phyloP scores from a whole-genome alignment of 2,329 filamentous ascomycete genomes.

The Sporothrix dimorphospora region DNA sequence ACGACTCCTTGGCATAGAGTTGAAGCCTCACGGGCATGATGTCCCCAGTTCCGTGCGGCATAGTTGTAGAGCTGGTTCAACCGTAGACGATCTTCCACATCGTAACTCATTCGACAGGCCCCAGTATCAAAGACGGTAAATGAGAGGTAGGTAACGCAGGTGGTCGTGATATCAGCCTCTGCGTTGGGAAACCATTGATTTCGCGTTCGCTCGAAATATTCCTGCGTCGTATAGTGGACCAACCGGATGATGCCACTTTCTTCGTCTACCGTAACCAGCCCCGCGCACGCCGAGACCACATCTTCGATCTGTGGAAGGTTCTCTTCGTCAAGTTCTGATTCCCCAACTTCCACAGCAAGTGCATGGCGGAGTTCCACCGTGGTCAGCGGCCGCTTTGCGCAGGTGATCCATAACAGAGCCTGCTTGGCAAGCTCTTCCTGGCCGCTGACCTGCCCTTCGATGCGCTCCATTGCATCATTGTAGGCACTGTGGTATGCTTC shows the following conservation, averaged over 20 bases:
- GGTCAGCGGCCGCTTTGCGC: background rate
- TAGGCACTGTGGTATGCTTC: conserved; percentile 3
- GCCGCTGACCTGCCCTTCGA: background rate
- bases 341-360: conserved; percentile 11
- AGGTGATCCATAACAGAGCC: conserved; percentile 4
- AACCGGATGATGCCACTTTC: background rate
- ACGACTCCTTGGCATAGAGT: background rate
- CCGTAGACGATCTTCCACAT: background rate
- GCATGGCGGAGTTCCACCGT: background rate
- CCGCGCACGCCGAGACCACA: conserved; percentile 5
- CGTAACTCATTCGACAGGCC: background rate
- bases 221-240: conserved; percentile 14
- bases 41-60: conserved; percentile 12
- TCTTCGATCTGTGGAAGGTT: conserved; percentile 12
- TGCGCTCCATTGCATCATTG: conserved; percentile 10
- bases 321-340: background rate
- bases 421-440: background rate
- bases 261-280: conserved; percentile 2
- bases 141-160: conserved; percentile 14
- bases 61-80: background rate
- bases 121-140: background rate
- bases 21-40: conserved; percentile 4
- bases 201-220: conserved; percentile 8
- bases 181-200: background rate
- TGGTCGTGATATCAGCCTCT: background rate